These are phyloP conservation scores for Talaromyces piceae DNA, from an alignment of 2,329 filamentous ascomycete genomes.

Conservation along the genomic window DNA sequence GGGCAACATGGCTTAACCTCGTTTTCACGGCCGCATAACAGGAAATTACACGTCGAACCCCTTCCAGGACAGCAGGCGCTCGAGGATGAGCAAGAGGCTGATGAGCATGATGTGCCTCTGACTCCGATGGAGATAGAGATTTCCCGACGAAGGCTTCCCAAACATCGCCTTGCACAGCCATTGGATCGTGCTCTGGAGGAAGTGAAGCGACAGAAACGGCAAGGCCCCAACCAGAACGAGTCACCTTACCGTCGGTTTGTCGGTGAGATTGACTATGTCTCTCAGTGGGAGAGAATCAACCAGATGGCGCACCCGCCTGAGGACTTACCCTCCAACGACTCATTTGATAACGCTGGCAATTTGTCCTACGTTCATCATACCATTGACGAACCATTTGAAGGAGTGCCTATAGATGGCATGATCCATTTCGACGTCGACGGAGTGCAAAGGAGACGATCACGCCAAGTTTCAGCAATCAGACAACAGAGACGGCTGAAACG, in stretches of 20 bases:
- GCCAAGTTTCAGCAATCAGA: background rate
- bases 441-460: background rate
- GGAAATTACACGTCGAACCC: background rate
- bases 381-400: constrained; percentile 23
- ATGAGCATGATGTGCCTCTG: background rate
- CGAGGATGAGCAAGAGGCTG: background rate
- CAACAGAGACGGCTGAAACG: constrained; percentile 8
- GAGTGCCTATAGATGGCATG: constrained; percentile 23
- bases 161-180: background rate
- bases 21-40: constrained; percentile 18
- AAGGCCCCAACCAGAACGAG: background rate
- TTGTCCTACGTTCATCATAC: constrained; percentile 32
- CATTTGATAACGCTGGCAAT: background rate
- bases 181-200: constrained; percentile 1
- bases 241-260: constrained; percentile 7
- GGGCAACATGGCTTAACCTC: constrained; percentile 18
- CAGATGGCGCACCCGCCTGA: background rate
- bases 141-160: background rate
- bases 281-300: constrained; percentile 7
- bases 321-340: background rate
- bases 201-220: constrained; percentile 2
- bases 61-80: too few species aligned
- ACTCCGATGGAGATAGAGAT: background rate
- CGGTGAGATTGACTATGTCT: constrained; percentile 5
- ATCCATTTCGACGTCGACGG: constrained; percentile 27